A percentile compares a stretch with the other conserved stretches of the same genome.
phyloP scores from a whole-genome alignment of 1,284 basidiomycete genomes.

The Cystobasidium slooffiae region DNA sequence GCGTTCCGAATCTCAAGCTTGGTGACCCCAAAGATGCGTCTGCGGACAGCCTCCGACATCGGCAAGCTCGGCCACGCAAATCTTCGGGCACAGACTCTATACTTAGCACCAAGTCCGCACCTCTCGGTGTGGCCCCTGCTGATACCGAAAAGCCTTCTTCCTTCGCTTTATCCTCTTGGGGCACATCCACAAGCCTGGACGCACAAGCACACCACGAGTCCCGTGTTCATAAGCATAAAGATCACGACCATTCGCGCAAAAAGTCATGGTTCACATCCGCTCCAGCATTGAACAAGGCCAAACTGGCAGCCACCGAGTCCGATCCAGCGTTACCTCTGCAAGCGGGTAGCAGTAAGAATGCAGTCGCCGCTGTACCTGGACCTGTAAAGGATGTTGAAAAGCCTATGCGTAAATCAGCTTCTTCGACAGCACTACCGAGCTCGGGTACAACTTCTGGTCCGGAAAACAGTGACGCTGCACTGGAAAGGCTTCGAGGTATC shows the following conservation, averaged over 20 bases:
- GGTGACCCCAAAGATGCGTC: conserved; percentile 10
- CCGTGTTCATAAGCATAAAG: background rate
- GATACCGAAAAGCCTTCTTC: background rate
- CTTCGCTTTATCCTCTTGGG: background rate
- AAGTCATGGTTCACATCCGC: conserved; percentile 44
- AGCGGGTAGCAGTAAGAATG: background rate
- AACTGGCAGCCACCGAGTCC: background rate
- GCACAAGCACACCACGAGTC: background rate
- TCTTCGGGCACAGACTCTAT: conserved; percentile 16
- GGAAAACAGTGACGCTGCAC: no score
- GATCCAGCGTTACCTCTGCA: background rate
- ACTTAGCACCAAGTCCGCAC: conserved; percentile 12
- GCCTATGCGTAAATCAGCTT: no score
- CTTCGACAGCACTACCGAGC: no score
- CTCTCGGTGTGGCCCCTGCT: background rate
- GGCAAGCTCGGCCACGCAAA: conserved; percentile 17
- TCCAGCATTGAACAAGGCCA: background rate
- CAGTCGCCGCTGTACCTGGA: no score
- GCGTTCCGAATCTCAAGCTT: conserved; percentile 41
- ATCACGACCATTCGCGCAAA: conserved; percentile 36
- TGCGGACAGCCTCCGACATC: conserved; percentile 16
- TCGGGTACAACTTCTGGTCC: no score
- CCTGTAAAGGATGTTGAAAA: no score
- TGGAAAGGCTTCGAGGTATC: no score
- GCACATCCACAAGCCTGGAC: conserved; percentile 7